Base-by-base conservation (phyloP, 495 filamentous ascomycete genomes). In the Penicillium cinerascens region DNA sequence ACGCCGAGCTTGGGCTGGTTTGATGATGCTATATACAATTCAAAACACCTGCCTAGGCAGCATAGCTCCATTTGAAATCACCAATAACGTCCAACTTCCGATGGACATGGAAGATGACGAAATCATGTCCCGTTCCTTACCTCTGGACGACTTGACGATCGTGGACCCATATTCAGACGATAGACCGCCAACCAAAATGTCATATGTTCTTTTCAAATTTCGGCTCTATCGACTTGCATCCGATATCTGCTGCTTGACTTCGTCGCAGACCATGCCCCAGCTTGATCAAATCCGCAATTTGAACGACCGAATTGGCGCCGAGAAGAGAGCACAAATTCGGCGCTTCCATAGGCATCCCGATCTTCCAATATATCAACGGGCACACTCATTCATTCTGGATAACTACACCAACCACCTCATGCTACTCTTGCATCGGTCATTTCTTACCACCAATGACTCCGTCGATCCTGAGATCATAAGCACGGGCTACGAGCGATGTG, bases 1-100 rank as follows among this genome's bases (percentile, higher is more conserved):
- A 13, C 47, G 54, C 13, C 39, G 57, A 41, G 47, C 25, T n/a
- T 60, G 57, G 57, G 41, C 47, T 8, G 51, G 37, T 1, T 20
- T 59, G 11, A 54, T 51, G 50, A 51, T 54, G 50, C 47, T 59
- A 10, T 51, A 47, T 22, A 48, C 44, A 6, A 54, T 48, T 44
- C 52, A 54, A 27, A 54, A 54, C 18, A 54, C 52, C 16, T 45
- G 49, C 16, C 36, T 54, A 15, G 52, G 38, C n/a, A 48, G 42
- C 20, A 4, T 47, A 38, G 29, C 37, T 11, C 52, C 44, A 27
- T 54, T 48, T 27, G 4, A 43, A 26, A 11, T 48, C 10, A 25
- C 29, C 13, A 42, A 48, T 17, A 17, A 18, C 4, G 45, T 47
- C 17, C 29, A 10, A 8, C 33, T 37, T 23, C 45, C 45, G 7